These are phyloP conservation scores for Neocucurbitaria cava DNA, from an alignment of 2,329 filamentous ascomycete species.

Conservation along the genomic window DNA sequence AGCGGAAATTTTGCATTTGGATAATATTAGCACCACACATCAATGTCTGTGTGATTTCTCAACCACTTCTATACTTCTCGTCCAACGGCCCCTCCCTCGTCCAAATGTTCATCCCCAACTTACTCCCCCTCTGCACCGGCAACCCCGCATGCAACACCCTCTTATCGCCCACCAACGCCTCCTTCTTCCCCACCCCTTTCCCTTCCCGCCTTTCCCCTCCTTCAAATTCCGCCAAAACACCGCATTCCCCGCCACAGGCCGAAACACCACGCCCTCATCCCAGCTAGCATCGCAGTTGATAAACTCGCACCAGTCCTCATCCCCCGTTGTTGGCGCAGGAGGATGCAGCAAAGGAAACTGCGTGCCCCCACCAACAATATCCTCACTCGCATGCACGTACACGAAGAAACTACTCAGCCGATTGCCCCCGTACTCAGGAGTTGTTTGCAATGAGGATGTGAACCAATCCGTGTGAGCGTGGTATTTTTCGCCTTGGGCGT, in stretches of 20 bases:
- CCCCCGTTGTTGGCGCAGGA: slow-evolving; percentile 55
- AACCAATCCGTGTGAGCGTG: slow-evolving; percentile 64
- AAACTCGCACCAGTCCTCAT: slow-evolving; percentile 61
- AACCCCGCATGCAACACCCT: slow-evolving; percentile 60
- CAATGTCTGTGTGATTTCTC: too few relatives aligned
- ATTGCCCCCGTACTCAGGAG: slow-evolving; percentile 30
- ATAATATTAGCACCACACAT: too few relatives aligned
- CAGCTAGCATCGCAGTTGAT: slow-evolving; percentile 57
- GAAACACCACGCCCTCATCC: slow-evolving; percentile 61
- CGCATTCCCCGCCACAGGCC: slow-evolving; percentile 62
- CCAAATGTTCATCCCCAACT: slow-evolving; percentile 52
- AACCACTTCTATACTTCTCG: slow-evolving; percentile 23
- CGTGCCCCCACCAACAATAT: slow-evolving; percentile 63
- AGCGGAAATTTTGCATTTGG: neutral
- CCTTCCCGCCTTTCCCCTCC: slow-evolving; percentile 59
- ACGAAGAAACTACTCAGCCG: slow-evolving; percentile 66
- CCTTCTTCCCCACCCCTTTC: slow-evolving; percentile 59
- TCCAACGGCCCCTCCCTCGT: slow-evolving; percentile 27
- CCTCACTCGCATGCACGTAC: slow-evolving; percentile 55
- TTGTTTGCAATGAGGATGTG: slow-evolving; percentile 24
- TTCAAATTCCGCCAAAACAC: slow-evolving; percentile 67
- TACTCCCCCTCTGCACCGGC: slow-evolving; percentile 61
- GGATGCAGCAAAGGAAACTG: slow-evolving; percentile 61
- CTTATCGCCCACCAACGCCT: slow-evolving; percentile 60
- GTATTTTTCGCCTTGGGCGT: slow-evolving; percentile 63